phyloP scores from a whole-genome alignment of 2,329 filamentous ascomycete genomes.

The Nigrospora oryzae region DNA sequence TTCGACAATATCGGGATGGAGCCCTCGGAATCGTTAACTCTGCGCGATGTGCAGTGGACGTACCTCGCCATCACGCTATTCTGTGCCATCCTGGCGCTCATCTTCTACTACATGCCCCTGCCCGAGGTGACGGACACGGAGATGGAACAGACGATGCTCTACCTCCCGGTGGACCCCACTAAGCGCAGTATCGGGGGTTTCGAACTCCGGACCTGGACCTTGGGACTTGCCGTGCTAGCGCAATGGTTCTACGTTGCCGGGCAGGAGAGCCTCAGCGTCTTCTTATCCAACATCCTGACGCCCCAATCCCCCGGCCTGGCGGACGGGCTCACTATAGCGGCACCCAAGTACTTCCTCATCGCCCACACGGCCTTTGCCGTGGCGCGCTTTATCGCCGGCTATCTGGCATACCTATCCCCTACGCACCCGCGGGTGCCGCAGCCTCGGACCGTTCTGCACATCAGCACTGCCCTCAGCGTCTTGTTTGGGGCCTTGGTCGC shows the following conservation, averaged over 20 bases:
- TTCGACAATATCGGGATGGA: constrained; percentile 48
- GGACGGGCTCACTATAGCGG: constrained; percentile 43
- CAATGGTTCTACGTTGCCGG: constrained; percentile 75
- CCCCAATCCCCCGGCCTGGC: constrained; percentile 24
- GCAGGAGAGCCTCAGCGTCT: constrained; percentile 59
- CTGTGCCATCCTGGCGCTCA: constrained; percentile 60
- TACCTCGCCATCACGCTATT: constrained; percentile 75
- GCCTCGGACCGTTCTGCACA: constrained; percentile 61
- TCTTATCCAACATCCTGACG: constrained; percentile 43
- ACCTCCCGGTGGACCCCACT: constrained; percentile 39
- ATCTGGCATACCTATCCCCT: constrained; percentile 51
- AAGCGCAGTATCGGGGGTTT: constrained; percentile 40
- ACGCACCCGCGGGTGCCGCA: constrained; percentile 43
- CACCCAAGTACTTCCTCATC: constrained; percentile 61
- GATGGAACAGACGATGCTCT: constrained; percentile 37
- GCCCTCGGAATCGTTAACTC: constrained; percentile 30
- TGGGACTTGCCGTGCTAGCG: constrained; percentile 64
- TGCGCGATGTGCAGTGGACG: constrained; percentile 75
- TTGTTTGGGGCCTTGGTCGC: constrained; percentile 43
- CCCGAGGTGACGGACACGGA: constrained; percentile 52
- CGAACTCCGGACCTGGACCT: constrained; percentile 43
- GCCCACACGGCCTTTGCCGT: constrained; percentile 66
- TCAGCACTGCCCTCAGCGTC: constrained; percentile 53
- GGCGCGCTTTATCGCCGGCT: constrained; percentile 61
- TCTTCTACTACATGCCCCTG: constrained; percentile 61